Evolutionary conservation across 108 stramenopile genomes (phyloP).

Genomic region (Nannochloropsis gaditana): DNA sequence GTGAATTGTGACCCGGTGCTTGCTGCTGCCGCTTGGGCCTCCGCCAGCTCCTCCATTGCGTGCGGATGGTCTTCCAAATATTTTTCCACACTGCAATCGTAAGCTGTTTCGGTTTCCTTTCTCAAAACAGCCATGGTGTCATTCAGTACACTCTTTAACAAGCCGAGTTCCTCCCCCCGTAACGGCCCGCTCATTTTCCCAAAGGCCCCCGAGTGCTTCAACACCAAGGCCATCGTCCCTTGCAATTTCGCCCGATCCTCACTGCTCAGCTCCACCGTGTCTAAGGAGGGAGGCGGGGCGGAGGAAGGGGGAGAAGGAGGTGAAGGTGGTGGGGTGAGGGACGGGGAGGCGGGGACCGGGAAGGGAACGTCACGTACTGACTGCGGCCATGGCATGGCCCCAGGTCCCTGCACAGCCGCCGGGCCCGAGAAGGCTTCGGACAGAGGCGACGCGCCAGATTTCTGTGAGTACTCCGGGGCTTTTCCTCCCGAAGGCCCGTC

Average conservation of each 20-base stretch:
- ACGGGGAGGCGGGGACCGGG: not conserved
- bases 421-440: not conserved
- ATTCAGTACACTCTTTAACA: not conserved
- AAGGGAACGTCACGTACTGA: no score
- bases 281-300: not conserved
- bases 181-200: conserved; percentile 9
- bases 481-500: not conserved
- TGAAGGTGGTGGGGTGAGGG: not conserved
- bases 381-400: no score
- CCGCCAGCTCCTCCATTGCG: not conserved
- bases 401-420: not conserved
- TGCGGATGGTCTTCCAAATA: not conserved
- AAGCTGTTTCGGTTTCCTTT: conserved; percentile 3
- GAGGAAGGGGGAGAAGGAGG: conserved; percentile 2
- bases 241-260: not conserved
- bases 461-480: not conserved
- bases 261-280: not conserved
- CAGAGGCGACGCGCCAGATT: not conserved
- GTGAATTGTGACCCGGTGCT: not conserved
- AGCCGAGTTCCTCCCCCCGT: not conserved
- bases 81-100: not conserved
- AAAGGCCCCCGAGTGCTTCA: conserved; percentile 10
- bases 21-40: not conserved
- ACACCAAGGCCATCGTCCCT: not conserved
- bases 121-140: not conserved